Evolutionary conservation across 768 basidiomycete genomes (phyloP).

Genomic region (Phylloporus scabripes): DNA sequence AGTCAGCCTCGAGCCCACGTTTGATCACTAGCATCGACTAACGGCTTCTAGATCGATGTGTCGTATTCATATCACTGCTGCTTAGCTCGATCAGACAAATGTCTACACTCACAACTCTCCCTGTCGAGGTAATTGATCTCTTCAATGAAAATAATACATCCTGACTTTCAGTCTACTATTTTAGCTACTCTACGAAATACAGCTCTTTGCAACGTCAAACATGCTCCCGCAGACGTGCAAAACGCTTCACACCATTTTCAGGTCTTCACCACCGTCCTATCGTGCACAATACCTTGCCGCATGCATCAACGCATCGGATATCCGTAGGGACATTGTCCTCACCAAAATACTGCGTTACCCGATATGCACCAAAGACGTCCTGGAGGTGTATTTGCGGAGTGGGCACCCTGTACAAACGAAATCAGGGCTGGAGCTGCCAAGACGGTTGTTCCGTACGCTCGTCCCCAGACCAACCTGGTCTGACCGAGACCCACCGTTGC

Average conservation of each 20-base stretch:
- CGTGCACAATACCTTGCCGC: slow-evolving; percentile 62
- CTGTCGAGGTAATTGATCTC: slow-evolving; percentile 31
- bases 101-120: slow-evolving; percentile 25
- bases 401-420: not conserved
- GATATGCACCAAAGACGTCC: slow-evolving; percentile 36
- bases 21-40: no score
- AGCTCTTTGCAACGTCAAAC: slow-evolving; percentile 62
- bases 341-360: slow-evolving; percentile 45
- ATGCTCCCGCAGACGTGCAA: slow-evolving; percentile 56
- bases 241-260: slow-evolving; percentile 49
- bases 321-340: slow-evolving; percentile 22
- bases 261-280: slow-evolving; percentile 49
- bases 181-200: slow-evolving; percentile 77
- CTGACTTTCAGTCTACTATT: slow-evolving; percentile 2
- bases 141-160: not conserved
- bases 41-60: no score
- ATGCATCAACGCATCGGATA: slow-evolving; percentile 20
- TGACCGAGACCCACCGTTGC: slow-evolving; percentile 51
- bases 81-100: slow-evolving; percentile 4
- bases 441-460: slow-evolving; percentile 58
- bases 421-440: slow-evolving; percentile 49
- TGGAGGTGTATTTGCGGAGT: slow-evolving; percentile 42
- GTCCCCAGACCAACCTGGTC: slow-evolving; percentile 38
- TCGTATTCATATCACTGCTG: no score
- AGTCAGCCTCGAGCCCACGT: not conserved